phyloP scores from a whole-genome alignment of 148 eudicot species.

The Rhododendron kiyosumense region DNA sequence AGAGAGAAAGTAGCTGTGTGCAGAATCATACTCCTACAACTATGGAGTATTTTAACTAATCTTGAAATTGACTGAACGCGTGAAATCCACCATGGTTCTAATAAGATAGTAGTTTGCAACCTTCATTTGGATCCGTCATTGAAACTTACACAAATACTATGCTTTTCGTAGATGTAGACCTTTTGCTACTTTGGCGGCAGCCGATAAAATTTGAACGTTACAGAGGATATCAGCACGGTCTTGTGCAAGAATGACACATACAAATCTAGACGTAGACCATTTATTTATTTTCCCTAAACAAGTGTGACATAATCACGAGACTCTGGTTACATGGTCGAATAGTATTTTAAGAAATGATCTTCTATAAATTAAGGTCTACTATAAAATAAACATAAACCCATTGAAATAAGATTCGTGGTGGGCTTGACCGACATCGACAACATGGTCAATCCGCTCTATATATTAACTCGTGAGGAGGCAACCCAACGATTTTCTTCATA shows the following conservation, averaged over 20 bases:
- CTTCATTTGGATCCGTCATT: too few relatives aligned
- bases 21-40: too few relatives aligned
- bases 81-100: too few relatives aligned
- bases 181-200: too few relatives aligned
- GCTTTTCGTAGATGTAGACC: too few relatives aligned
- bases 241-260: not conserved
- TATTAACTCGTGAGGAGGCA: not conserved
- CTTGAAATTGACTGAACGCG: too few relatives aligned
- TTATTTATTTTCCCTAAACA: not conserved
- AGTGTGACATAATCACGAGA: not conserved
- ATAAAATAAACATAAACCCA: not conserved
- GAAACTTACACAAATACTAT: too few relatives aligned
- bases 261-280: not conserved
- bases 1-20: too few relatives aligned
- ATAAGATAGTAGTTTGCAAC: too few relatives aligned
- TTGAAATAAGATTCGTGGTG: not conserved
- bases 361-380: not conserved
- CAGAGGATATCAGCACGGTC: too few relatives aligned
- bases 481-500: not conserved
- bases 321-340: not conserved
- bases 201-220: too few relatives aligned
- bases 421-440: not conserved
- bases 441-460: not conserved
- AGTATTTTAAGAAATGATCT: not conserved
- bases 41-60: too few relatives aligned